A percentile compares a stretch with the other conserved stretches of the same genome.
phyloP scores from a whole-genome alignment of 768 basidiomycete genomes.

The Tulasnella sp. region DNA sequence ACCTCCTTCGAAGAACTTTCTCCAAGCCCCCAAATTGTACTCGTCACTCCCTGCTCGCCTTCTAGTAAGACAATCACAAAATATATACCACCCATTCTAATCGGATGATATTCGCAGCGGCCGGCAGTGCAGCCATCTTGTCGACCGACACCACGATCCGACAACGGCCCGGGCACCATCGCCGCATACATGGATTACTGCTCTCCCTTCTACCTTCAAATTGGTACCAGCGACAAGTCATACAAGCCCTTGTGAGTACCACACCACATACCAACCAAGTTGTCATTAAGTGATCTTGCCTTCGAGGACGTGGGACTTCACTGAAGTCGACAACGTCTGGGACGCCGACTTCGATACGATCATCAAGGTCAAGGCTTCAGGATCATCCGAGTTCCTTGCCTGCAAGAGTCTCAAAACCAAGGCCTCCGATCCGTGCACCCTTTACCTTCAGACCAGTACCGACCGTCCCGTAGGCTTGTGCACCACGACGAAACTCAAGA shows the following conservation, averaged over 20 bases:
- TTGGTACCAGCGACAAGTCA: not conserved
- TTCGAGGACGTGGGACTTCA: no score
- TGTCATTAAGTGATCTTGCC: no score
- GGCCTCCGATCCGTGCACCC: not conserved
- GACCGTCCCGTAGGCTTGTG: conserved; percentile 1
- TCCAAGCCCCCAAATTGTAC: no score
- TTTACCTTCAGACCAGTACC: conserved; percentile 24
- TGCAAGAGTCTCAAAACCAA: not conserved
- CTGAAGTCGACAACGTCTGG: no score
- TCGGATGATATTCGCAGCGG: no score
- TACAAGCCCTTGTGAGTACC: conserved; percentile 26
- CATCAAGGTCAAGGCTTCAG: not conserved
- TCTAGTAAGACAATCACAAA: not conserved
- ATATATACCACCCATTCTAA: no score
- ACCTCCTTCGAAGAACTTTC: no score
- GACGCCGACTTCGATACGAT: no score
- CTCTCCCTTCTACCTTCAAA: not conserved
- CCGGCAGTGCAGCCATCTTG: no score
- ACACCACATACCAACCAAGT: no score
- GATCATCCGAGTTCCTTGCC: conserved; percentile 9
- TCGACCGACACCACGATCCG: no score
- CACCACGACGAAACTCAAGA: conserved; percentile 10
- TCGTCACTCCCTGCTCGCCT: not conserved
- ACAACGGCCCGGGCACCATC: no score
- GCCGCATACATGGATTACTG: not conserved